These are phyloP conservation scores for Lipomyces japonicus DNA, from an alignment of 805 yeast genomes.

Conservation along the genomic window DNA sequence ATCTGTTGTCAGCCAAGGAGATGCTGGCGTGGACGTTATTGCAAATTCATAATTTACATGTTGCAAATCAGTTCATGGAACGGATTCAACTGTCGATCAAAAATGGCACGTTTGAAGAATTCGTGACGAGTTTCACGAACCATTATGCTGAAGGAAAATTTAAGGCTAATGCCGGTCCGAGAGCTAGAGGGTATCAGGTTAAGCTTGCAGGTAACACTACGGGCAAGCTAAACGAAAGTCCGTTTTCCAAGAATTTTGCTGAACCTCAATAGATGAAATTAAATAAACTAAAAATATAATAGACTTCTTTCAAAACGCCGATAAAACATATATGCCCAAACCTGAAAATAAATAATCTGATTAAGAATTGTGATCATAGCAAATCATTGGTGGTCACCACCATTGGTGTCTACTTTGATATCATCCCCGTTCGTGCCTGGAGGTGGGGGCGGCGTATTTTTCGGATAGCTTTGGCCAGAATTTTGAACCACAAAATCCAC, in stretches of 20 bases:
- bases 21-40: conserved; percentile 45
- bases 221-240: conserved; percentile 19
- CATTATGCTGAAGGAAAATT: conserved; percentile 11
- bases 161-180: conserved; percentile 15
- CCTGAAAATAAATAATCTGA: background rate
- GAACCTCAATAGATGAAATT: background rate
- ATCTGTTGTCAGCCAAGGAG: conserved; percentile 41
- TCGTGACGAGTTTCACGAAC: conserved; percentile 16
- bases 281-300: background rate
- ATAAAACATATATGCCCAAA: background rate
- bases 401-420: background rate
- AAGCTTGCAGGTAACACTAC: conserved; percentile 16
- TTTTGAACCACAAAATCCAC: conserved; percentile 39
- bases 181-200: conserved; percentile 29
- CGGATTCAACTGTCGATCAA: conserved; percentile 36
- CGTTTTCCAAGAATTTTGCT: conserved; percentile 6
- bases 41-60: conserved; percentile 40
- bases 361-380: background rate
- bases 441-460: background rate
- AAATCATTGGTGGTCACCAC: background rate
- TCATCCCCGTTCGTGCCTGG: background rate
- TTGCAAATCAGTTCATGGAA: conserved; percentile 34
- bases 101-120: conserved; percentile 34
- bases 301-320: background rate
- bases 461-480: conserved; percentile 12